Evolutionary conservation across 2,329 filamentous ascomycete genomes (phyloP), one percentile per base, ranked within the genome.

Genomic region (Knoxdaviesia proteae): DNA sequence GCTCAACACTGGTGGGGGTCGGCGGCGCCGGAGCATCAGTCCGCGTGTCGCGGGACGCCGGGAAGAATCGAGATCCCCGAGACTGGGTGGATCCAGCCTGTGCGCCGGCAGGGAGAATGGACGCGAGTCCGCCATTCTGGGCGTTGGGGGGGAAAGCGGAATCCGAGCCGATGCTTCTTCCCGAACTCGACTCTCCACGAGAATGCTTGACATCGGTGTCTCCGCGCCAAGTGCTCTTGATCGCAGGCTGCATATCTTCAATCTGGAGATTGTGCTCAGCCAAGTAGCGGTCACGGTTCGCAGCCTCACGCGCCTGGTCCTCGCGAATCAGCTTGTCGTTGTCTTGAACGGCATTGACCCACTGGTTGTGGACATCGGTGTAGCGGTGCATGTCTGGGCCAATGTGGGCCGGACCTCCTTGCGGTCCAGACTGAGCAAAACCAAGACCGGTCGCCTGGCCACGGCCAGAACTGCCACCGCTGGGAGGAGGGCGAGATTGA

Each of bases 41-140:
- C 9, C 65, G 66, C 34, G 56, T 49, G 49, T 74, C 71, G 43
- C 59, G 67, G 2, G 65, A 54, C 20, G 20, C 20, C 0, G 75
- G 75, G 54, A 79, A 79, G 56, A 79, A 79, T 38, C 74, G 60
- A 6, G 75, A 79, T 11, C 65, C 59, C 29, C 72, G 65, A 20
- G 60, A 57, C 45, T 67, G 61, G 34, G 68, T 61, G 4, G 64
- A 51, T 29, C 58, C 8, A 10, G 40, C 4, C 10, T 39, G 39
- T 33, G 39, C 30, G 8, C 32, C 34, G 10, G 39, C 29, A 32
- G 43, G 6, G 20, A 44, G 40, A 8, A 56, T 46, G 0, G 54
- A 52, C 30, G 54, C 20, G 20, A 20, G 20, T 20, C 20, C 20
- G 20, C 20, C 20, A 20, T 20, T 20, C 20, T 20, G 20, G 2